These are phyloP conservation scores for Entophlyctis luteolus DNA, from an alignment of 192 early-diverging fungal species.

Conservation along the genomic window DNA sequence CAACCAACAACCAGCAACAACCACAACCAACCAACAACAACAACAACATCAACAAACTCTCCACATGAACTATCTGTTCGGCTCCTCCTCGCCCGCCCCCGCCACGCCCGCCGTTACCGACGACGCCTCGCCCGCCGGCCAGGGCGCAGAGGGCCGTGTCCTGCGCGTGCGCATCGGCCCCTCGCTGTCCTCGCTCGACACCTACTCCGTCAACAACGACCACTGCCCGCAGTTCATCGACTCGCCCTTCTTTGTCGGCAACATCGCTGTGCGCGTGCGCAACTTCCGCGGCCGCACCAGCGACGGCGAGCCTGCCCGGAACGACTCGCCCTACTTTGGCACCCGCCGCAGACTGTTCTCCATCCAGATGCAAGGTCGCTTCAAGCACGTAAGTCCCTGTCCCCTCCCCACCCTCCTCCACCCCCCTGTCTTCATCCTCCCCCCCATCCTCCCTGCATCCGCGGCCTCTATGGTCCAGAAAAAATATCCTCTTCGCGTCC, in stretches of 20 bases:
- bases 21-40: too few relatives aligned
- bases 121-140: constrained; percentile 38
- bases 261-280: constrained; percentile 64
- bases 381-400: constrained; percentile 53
- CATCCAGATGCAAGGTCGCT: constrained; percentile 69
- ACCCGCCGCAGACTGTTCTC: constrained; percentile 59
- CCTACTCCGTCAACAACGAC: constrained; percentile 61
- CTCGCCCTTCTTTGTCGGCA: constrained; percentile 58
- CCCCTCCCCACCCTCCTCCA: not conserved
- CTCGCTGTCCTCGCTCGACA: constrained; percentile 33
- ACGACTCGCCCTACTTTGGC: constrained; percentile 56
- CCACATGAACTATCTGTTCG: not conserved
- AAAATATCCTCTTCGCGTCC: too few relatives aligned
- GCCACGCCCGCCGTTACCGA: constrained; percentile 28
- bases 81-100: not conserved
- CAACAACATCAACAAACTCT: too few relatives aligned
- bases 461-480: too few relatives aligned
- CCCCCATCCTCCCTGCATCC: too few relatives aligned
- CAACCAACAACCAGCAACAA: too few relatives aligned
- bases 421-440: too few relatives aligned
- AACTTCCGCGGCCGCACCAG: constrained; percentile 56
- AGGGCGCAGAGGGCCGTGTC: constrained; percentile 30
- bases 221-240: constrained; percentile 59
- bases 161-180: constrained; percentile 48
- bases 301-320: constrained; percentile 19